phyloP scores from a whole-genome alignment of 805 yeast species.

The Millerozyma miso region DNA sequence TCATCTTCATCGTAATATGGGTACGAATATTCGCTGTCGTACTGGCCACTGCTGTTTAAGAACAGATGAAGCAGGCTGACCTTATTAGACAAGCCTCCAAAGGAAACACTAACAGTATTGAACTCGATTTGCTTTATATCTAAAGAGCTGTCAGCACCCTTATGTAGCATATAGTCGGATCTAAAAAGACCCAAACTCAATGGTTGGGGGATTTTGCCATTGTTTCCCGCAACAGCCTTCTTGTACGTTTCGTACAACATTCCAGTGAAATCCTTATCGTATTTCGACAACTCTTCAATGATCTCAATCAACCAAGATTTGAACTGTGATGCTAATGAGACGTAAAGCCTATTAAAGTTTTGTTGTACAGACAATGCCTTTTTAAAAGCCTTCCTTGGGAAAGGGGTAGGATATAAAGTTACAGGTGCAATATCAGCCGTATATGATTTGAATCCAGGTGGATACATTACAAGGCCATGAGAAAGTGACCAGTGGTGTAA shows the following conservation, averaged over 20 bases:
- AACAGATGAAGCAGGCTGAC: conserved; percentile 74
- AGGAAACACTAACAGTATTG: conserved; percentile 92
- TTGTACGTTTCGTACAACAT: conserved; percentile 60
- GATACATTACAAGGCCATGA: conserved; percentile 81
- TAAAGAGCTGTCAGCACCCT: conserved; percentile 14
- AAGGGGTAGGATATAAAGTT: conserved; percentile 87
- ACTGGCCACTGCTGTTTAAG: conserved; percentile 56
- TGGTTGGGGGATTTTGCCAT: conserved; percentile 49
- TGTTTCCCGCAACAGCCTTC: conserved; percentile 43
- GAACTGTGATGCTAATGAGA: conserved; percentile 52
- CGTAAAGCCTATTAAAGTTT: conserved; percentile 70
- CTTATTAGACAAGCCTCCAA: conserved; percentile 83
- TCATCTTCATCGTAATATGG: conserved; percentile 43
- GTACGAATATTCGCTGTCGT: conserved; percentile 39
- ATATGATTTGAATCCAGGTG: conserved; percentile 46
- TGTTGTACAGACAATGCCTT: conserved; percentile 64
- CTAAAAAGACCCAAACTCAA: conserved; percentile 81
- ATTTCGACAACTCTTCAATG: conserved; percentile 49
- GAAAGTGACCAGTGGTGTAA: conserved; percentile 73
- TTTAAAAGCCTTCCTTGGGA: conserved; percentile 63
- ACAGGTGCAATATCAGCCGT: conserved; percentile 73
- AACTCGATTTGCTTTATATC: conserved; percentile 90
- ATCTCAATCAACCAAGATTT: conserved; percentile 60
- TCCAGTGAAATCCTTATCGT: conserved; percentile 79
- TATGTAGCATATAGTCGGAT: conserved; percentile 75